A percentile compares a stretch with the other conserved stretches of the same genome.
phyloP scores from a whole-genome alignment of 371 early-diverging fungal species.

The Entomophthora muscae region DNA sequence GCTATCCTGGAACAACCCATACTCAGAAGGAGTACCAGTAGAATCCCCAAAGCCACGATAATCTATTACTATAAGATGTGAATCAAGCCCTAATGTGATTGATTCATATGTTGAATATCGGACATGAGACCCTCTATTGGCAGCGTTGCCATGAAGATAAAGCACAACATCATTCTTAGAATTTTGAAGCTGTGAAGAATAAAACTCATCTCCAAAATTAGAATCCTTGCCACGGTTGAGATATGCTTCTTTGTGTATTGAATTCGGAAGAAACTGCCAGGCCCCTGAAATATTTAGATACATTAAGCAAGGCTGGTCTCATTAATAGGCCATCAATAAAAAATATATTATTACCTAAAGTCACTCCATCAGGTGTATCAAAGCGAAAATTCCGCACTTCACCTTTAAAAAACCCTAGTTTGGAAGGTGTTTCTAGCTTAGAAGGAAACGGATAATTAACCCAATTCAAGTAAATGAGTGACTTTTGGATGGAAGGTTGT shows the following conservation, averaged over 20 bases:
- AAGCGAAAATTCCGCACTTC: background rate
- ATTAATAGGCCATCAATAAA: background rate
- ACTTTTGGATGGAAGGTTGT: background rate
- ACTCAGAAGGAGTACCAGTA: background rate
- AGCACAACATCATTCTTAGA: background rate
- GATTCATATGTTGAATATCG: background rate
- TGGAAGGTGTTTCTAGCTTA: background rate
- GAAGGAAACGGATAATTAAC: background rate
- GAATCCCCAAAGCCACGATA: slow-evolving; percentile 7
- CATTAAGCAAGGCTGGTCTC: background rate
- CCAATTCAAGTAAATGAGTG: background rate
- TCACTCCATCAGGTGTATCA: background rate
- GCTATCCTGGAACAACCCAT: background rate
- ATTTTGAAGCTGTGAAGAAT: background rate
- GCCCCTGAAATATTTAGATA: background rate
- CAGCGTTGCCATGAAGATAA: slow-evolving; percentile 6
- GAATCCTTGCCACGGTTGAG: background rate
- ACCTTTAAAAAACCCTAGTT: background rate
- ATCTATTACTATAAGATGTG: background rate
- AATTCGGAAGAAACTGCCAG: background rate
- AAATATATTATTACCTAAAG: background rate
- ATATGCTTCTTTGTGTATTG: background rate
- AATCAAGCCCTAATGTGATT: background rate
- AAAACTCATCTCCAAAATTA: background rate
- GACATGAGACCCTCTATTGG: background rate